A percentile compares a stretch with the other conserved stretches of the same genome.
Conservation (phyloP, 768 basidiomycete species). For the Favolaschia claudopus region DNA sequence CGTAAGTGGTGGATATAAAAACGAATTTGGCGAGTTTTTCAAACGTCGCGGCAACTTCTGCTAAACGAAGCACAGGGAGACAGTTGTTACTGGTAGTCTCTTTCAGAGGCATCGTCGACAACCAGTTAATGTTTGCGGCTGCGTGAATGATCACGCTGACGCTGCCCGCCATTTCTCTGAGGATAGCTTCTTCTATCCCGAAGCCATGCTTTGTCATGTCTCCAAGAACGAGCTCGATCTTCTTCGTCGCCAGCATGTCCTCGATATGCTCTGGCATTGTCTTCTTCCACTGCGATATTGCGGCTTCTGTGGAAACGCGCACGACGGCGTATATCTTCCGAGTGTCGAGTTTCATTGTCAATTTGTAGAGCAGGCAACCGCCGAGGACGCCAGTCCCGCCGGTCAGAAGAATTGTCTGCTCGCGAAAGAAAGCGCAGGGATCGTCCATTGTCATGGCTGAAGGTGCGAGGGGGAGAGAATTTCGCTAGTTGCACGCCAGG, state of each 20-base stretch:
- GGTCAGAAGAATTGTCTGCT: constrained; percentile 1
- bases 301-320: neutral
- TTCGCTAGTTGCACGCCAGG: no score
- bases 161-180: neutral
- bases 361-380: constrained; percentile 7
- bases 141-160: constrained; percentile 7
- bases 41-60: neutral
- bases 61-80: neutral
- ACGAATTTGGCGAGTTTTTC: neutral
- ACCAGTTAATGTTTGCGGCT: neutral
- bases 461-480: no score
- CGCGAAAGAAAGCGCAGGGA: neutral
- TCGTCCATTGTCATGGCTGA: no score
- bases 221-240: neutral
- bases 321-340: constrained; percentile 1
- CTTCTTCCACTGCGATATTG: neutral
- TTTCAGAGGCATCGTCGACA: neutral
- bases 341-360: neutral
- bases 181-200: neutral
- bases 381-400: constrained; percentile 6
- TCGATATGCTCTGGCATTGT: neutral
- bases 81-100: neutral
- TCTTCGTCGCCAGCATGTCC: neutral
- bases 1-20: constrained; percentile 3
- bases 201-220: neutral